Evolutionary conservation across 2,329 filamentous ascomycete genomes (phyloP).

Genomic region (Moelleriella libera): DNA sequence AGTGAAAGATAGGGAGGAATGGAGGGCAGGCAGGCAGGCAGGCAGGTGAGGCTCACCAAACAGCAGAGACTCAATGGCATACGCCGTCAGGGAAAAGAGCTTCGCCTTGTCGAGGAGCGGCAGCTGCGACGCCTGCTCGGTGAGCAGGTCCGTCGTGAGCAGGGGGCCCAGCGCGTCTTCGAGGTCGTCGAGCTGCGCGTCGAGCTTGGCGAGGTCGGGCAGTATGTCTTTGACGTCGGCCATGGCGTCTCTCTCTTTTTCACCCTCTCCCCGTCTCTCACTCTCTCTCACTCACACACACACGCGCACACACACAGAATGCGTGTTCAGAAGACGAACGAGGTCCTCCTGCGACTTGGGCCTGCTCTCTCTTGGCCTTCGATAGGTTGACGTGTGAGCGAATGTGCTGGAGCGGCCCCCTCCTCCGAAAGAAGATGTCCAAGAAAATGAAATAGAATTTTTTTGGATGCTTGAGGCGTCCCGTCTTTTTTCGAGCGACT

Average conservation of each 20-base stretch:
- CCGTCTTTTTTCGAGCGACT: too few species aligned
- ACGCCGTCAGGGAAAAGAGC: constrained; percentile 75
- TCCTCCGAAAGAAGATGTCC: too few species aligned
- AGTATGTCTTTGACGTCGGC: constrained; percentile 39
- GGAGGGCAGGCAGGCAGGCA: neutral
- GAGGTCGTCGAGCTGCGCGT: constrained; percentile 66
- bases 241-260: constrained; percentile 12
- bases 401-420: too few species aligned
- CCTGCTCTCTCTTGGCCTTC: too few species aligned
- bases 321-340: too few species aligned
- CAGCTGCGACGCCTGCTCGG: constrained; percentile 59
- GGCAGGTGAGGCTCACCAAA: constrained; percentile 48
- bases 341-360: too few species aligned
- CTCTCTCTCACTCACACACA: neutral
- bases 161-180: constrained; percentile 64
- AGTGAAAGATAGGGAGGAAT: too few species aligned
- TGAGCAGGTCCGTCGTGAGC: constrained; percentile 39
- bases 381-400: too few species aligned
- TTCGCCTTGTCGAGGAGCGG: constrained; percentile 93
- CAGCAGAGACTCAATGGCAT: constrained; percentile 78
- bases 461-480: too few species aligned
- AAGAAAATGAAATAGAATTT: too few species aligned
- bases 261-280: neutral
- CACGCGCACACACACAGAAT: too few species aligned
- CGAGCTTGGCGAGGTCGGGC: constrained; percentile 58